Evolutionary conservation across 2,329 filamentous ascomycete species (phyloP).

Genomic region (Beauveria rudraprayagi): DNA sequence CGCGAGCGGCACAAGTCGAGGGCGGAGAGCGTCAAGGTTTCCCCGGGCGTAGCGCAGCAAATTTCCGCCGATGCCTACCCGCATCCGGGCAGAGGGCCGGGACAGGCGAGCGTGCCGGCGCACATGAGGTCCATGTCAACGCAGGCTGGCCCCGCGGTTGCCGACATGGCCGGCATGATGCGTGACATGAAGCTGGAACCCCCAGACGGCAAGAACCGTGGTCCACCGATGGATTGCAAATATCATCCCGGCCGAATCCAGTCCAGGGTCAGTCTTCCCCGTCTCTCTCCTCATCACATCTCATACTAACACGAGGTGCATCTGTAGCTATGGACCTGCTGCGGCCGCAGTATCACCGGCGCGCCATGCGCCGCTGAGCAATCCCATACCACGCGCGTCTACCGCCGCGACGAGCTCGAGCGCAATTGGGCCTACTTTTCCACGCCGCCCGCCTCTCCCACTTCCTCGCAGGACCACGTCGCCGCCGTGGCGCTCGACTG

Average conservation of each 20-base stretch:
- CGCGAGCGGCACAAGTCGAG: conserved; percentile 11
- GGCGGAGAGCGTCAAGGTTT: neutral
- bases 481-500: conserved; percentile 42
- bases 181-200: neutral
- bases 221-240: conserved; percentile 17
- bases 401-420: conserved; percentile 20
- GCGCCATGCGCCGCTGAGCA: conserved; percentile 20
- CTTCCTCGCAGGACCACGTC: neutral
- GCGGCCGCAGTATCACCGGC: conserved; percentile 16
- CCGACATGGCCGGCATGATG: neutral
- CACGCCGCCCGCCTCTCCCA: conserved; percentile 14
- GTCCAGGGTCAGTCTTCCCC: conserved; percentile 17
- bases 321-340: conserved; percentile 23
- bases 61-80: neutral
- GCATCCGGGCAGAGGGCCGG: neutral
- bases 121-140: conserved; percentile 2
- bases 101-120: neutral
- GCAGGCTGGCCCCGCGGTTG: neutral
- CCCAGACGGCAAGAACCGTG: neutral
- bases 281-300: neutral
- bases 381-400: conserved; percentile 19
- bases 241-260: conserved; percentile 22
- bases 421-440: conserved; percentile 19
- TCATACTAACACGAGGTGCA: neutral
- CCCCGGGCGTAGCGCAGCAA: neutral